Evolutionary conservation across 2,329 filamentous ascomycete species (phyloP).

Genomic region (Claviceps sp.): DNA sequence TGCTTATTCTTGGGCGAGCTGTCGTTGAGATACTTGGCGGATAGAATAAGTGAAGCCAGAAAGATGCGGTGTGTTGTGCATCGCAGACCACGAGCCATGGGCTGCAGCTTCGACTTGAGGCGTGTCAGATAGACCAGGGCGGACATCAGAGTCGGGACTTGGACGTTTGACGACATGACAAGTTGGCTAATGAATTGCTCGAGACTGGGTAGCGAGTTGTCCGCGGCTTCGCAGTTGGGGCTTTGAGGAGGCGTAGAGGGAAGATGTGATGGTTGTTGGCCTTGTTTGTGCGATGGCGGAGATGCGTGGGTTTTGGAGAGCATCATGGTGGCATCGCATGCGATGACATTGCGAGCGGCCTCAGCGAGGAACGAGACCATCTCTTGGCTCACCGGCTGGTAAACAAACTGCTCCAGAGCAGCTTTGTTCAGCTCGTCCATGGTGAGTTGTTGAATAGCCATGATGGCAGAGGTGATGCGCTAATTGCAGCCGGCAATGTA

Average conservation of each 20-base stretch:
- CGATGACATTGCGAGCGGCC: conserved; percentile 65
- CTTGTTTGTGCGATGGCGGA: not conserved
- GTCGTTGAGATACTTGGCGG: conserved; percentile 97
- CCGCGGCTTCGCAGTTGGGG: conserved; percentile 34
- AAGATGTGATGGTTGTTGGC: conserved; percentile 11
- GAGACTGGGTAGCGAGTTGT: conserved; percentile 57
- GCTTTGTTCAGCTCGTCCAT: conserved; percentile 52
- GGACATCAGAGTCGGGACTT: conserved; percentile 94
- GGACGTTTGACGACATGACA: conserved; percentile 85
- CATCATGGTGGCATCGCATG: conserved; percentile 55
- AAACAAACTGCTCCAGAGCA: conserved; percentile 70
- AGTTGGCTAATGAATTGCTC: conserved; percentile 87
- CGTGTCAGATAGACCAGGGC: conserved; percentile 86
- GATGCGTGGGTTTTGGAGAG: conserved; percentile 21
- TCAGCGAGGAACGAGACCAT: conserved; percentile 69
- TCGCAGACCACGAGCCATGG: conserved; percentile 88
- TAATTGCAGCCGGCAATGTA: not conserved
- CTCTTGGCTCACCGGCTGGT: conserved; percentile 56
- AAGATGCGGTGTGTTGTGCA: conserved; percentile 98
- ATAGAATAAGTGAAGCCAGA: conserved; percentile 69
- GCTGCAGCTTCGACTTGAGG: conserved; percentile 72
- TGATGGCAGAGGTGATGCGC: conserved; percentile 16
- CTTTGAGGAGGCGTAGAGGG: conserved; percentile 39
- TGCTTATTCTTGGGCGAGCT: conserved; percentile 99
- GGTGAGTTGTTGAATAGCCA: conserved; percentile 35